phyloP scores from a whole-genome alignment of 352 stramenopile species.

The Pythium aristosporum region DNA sequence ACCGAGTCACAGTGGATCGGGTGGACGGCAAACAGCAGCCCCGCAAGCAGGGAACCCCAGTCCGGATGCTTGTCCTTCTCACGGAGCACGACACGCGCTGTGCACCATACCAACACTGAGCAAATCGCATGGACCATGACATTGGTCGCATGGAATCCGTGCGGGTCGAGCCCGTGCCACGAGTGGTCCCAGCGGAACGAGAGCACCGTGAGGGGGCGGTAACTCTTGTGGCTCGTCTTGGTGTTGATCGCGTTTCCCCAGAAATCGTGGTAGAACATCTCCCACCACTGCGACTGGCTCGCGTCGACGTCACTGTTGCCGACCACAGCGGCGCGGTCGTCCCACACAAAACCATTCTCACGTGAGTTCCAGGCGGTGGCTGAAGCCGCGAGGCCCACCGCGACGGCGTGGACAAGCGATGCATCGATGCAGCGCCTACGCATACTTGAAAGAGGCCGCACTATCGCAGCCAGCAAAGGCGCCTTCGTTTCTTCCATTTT shows the following conservation, averaged over 20 bases:
- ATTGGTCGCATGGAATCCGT: slow-evolving; percentile 77
- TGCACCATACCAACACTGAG: slow-evolving; percentile 55
- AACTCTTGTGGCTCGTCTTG: slow-evolving; percentile 85
- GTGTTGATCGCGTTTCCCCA: slow-evolving; percentile 75
- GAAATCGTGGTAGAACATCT: slow-evolving; percentile 84
- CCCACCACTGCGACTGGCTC: slow-evolving; percentile 26
- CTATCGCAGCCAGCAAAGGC: not conserved
- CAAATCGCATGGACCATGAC: slow-evolving; percentile 60
- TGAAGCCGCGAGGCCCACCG: slow-evolving; percentile 41
- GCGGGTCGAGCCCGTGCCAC: slow-evolving; percentile 42
- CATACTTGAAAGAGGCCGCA: not conserved
- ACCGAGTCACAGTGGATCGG: slow-evolving; percentile 90
- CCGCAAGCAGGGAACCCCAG: slow-evolving; percentile 35
- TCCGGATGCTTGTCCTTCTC: slow-evolving; percentile 11
- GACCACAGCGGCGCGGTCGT: slow-evolving; percentile 84
- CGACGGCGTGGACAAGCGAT: not conserved
- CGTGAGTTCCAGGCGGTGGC: slow-evolving; percentile 52
- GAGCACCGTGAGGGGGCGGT: slow-evolving; percentile 76
- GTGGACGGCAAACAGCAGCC: slow-evolving; percentile 89
- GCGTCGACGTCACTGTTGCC: slow-evolving; percentile 59
- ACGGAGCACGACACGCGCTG: slow-evolving; percentile 38
- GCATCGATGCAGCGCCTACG: not conserved
- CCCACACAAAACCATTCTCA: slow-evolving; percentile 82
- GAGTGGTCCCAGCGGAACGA: slow-evolving; percentile 68
- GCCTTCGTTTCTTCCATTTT: slow-evolving; percentile 7